Evolutionary conservation across 2,329 filamentous ascomycete species (phyloP), one percentile per base, ranked within the genome.

Genomic region (Laburnicola sp.): DNA sequence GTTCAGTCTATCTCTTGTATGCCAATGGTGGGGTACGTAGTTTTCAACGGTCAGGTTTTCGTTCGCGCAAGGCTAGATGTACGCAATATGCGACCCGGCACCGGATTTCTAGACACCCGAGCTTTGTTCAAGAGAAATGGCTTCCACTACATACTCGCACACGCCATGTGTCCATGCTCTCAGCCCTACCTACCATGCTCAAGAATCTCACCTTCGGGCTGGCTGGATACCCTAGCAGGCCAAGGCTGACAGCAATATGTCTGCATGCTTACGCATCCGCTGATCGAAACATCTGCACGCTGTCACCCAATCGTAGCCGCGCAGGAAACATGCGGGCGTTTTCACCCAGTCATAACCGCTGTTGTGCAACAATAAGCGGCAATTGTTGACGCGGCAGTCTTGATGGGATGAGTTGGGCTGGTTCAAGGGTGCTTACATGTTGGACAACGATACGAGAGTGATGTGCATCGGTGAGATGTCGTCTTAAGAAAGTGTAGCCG

Each of bases 281-380:
- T 40, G 56, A 58, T 60, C 56, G 58, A 54, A 53, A 51, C 53
- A 30, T 60, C 50, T 56, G 58, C 56, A 58, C 50, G 56, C 26
- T 25, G 50, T 51, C 48, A 39, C 43, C 46, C 47, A 57, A 39
- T 52, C 43, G 51, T 58, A 39, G 47, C 38, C 49, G 23, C 43
- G 58, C 50, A 42, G 39, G 49, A 51, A 52, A 51, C 48, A 26
- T 60, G 56, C 51, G 54, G 58, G 54, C 55, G 56, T 27, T 25
- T 54, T 49, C 50, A 39, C 47, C 42, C 46, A 56, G 22, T 44
- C 48, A 50, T 54, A 25, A 37, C 26, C 48, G 8, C 43, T 28
- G 34, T 35, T 49, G 57, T 58, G 58, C 42, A 38, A 61, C 56
- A 39, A 42, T 61, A 55, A 59, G 58, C 53, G 41, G 9, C 21